Percentiles rank a stretch among this genome's conserved stretches.
phyloP scores from a whole-genome alignment of 257 asterid species.

The Primulina huaijiensis region DNA sequence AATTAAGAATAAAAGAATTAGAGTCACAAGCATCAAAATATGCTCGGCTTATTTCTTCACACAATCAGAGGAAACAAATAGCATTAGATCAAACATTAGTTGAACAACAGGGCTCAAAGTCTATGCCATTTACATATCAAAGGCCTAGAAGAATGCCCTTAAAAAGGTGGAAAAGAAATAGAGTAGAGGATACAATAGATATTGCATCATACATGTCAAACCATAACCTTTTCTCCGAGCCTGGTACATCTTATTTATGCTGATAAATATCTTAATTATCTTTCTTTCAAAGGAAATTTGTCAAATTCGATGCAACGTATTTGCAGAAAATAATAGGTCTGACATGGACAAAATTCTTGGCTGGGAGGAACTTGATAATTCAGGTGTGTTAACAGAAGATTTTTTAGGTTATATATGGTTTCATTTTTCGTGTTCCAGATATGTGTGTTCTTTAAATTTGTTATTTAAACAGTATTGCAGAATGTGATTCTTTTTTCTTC shows the following conservation, averaged over 20 bases:
- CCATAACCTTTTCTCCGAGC: background rate
- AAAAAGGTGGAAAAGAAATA: background rate
- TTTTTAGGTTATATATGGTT: background rate
- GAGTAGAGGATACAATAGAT: background rate
- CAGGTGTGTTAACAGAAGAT: background rate
- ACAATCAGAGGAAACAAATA: background rate
- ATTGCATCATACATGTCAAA: background rate
- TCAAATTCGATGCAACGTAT: no score
- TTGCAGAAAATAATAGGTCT: background rate
- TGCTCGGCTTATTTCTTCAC: background rate
- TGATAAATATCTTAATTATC: background rate
- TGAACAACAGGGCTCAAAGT: background rate
- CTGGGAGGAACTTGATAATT: background rate
- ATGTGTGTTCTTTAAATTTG: no score
- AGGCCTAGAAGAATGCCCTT: background rate
- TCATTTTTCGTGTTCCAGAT: background rate
- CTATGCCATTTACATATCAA: background rate
- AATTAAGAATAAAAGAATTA: constrained; percentile 62
- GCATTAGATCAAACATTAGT: background rate
- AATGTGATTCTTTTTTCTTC: background rate
- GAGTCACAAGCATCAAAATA: constrained; percentile 45
- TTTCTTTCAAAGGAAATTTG: background rate
- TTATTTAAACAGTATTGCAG: no score
- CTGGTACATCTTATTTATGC: background rate
- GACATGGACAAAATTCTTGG: background rate